These are phyloP conservation scores for Pythium oligandrum DNA, from an alignment of 352 stramenopile species.

Conservation along the genomic window DNA sequence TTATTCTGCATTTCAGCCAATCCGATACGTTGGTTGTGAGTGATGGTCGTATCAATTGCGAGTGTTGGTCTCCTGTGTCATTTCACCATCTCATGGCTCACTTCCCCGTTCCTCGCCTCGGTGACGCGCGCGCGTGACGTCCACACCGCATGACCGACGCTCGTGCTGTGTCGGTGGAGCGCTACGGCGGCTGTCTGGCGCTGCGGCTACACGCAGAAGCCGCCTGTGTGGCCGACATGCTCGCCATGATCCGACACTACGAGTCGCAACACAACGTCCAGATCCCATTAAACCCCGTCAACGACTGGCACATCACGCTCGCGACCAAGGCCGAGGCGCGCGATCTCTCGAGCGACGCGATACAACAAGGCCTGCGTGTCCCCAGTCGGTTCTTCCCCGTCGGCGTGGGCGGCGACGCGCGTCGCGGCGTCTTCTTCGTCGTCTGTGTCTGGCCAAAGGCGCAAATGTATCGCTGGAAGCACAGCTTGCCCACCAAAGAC, in stretches of 20 bases:
- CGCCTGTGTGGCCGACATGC: neutral
- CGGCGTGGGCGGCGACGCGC: conserved; percentile 24
- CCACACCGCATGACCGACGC: conserved; percentile 1
- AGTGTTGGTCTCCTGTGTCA: too few species aligned
- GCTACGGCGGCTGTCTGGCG: conserved; percentile 21
- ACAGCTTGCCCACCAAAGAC: conserved; percentile 34
- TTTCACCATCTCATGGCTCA: too few species aligned
- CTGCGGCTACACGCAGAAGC: conserved; percentile 3
- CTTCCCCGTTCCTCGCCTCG: neutral
- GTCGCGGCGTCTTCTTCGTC: conserved; percentile 36
- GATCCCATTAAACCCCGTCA: conserved; percentile 1
- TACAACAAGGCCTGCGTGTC: conserved; percentile 24
- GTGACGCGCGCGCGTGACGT: conserved; percentile 1
- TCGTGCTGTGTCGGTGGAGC: conserved; percentile 5
- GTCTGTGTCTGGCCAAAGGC: conserved; percentile 60
- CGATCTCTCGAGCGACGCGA: conserved; percentile 13
- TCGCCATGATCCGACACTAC: conserved; percentile 9
- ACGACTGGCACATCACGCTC: conserved; percentile 55
- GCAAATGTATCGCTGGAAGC: conserved; percentile 34
- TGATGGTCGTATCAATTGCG: too few species aligned
- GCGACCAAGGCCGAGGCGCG: conserved; percentile 49
- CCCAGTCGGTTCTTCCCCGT: conserved; percentile 33
- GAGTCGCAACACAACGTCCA: neutral
- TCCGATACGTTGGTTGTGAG: too few species aligned
- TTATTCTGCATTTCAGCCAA: too few species aligned